Conservation (phyloP, 495 filamentous ascomycete species). For the Penicillium argentinense region DNA sequence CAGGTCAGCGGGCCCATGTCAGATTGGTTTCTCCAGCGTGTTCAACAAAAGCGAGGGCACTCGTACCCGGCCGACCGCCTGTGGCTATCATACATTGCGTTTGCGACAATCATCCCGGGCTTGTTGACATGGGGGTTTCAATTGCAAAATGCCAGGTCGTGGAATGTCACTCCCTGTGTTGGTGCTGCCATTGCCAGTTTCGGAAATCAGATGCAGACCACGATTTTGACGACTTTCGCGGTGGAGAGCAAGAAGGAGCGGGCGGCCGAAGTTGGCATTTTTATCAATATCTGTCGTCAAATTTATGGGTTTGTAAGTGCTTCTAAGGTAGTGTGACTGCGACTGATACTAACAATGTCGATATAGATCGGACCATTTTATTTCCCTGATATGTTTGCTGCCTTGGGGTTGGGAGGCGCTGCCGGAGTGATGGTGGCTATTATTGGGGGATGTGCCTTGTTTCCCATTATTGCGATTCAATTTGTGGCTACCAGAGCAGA, state of each 20-base stretch:
- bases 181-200: slow-evolving; percentile 35
- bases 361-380: slow-evolving; percentile 34
- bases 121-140: slow-evolving; percentile 33
- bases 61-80: slow-evolving; percentile 29
- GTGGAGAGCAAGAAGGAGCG: slow-evolving; percentile 31
- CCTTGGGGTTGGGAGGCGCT: slow-evolving; percentile 25
- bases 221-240: slow-evolving; percentile 30
- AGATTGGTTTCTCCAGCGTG: slow-evolving; percentile 26
- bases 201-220: slow-evolving; percentile 37
- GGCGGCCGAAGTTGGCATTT: slow-evolving; percentile 30
- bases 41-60: slow-evolving; percentile 12
- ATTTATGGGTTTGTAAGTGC: slow-evolving; percentile 34
- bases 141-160: slow-evolving; percentile 23
- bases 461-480: slow-evolving; percentile 27
- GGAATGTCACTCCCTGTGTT: slow-evolving; percentile 36
- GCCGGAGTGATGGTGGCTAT: slow-evolving; percentile 34
- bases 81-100: slow-evolving; percentile 37
- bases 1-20: slow-evolving; percentile 34
- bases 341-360: background rate
- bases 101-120: slow-evolving; percentile 23
- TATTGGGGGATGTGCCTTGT: slow-evolving; percentile 23
- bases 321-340: background rate
- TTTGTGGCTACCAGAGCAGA: slow-evolving; percentile 10
- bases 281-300: slow-evolving; percentile 32
- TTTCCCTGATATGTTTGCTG: slow-evolving; percentile 33